Conservation (phyloP, 1,139 yeast genomes). For the Yamadazyma atmosphaerica region DNA sequence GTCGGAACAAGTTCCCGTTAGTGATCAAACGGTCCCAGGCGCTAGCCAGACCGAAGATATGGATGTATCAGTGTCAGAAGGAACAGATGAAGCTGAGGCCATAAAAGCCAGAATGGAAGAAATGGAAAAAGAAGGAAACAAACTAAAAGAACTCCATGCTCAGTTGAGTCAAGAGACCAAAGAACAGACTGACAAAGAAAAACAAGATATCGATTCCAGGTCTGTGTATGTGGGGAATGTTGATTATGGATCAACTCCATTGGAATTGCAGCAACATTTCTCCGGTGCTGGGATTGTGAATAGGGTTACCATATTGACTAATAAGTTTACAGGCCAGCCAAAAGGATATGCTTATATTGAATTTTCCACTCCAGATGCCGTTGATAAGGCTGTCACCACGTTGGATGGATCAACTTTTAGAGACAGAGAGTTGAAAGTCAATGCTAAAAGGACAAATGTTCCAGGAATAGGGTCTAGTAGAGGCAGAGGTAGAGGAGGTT, state of each 20-base stretch:
- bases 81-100: slow-evolving; percentile 2
- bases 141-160: slow-evolving; percentile 26
- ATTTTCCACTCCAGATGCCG: slow-evolving; percentile 63
- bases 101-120: slow-evolving; percentile 20
- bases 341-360: slow-evolving; percentile 88
- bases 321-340: slow-evolving; percentile 74
- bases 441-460: slow-evolving; percentile 75
- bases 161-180: slow-evolving; percentile 13
- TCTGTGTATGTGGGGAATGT: slow-evolving; percentile 89
- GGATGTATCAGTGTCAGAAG: background rate
- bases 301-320: slow-evolving; percentile 76
- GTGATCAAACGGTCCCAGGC: background rate
- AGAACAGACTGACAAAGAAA: slow-evolving; percentile 30
- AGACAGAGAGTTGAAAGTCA: slow-evolving; percentile 70
- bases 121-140: slow-evolving; percentile 31
- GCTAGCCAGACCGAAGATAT: background rate
- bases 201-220: slow-evolving; percentile 61
- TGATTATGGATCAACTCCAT: slow-evolving; percentile 76
- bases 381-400: slow-evolving; percentile 59
- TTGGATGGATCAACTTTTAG: slow-evolving; percentile 66
- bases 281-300: slow-evolving; percentile 74
- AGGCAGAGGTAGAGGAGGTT: slow-evolving; percentile 28
- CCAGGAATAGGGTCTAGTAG: slow-evolving; percentile 62
- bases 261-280: slow-evolving; percentile 78
- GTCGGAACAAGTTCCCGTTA: slow-evolving; percentile 22